Evolutionary conservation across 2,329 filamentous ascomycete genomes (phyloP).

Genomic region (Botrytis sinoallii): DNA sequence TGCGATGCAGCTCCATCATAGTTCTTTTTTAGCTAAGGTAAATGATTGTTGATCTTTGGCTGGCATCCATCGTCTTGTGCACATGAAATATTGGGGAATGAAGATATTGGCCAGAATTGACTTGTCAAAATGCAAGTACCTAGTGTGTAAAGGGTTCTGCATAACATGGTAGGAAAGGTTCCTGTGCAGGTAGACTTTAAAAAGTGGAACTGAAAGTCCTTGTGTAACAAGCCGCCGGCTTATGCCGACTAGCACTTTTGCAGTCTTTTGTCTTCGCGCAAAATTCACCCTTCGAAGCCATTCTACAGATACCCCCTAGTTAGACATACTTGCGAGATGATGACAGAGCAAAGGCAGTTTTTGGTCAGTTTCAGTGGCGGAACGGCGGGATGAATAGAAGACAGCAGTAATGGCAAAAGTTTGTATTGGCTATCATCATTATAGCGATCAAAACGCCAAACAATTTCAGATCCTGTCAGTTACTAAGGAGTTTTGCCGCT

Average conservation of each 20-base stretch:
- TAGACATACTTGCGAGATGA: background rate
- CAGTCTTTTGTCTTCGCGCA: background rate
- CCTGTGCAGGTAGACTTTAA: background rate
- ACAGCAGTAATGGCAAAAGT: background rate
- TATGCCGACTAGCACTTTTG: background rate
- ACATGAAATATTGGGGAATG: background rate
- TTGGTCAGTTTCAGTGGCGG: background rate
- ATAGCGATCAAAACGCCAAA: background rate
- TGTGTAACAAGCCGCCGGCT: background rate
- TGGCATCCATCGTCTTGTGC: background rate
- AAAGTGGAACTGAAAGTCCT: background rate
- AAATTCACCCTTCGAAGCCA: background rate
- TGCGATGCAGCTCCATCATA: no score
- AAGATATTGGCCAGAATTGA: background rate
- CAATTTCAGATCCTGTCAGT: background rate
- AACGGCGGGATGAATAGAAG: no score
- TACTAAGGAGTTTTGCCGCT: background rate
- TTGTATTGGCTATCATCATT: no score
- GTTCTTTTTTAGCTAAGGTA: background rate
- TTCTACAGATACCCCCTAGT: no score
- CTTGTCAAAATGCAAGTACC: background rate
- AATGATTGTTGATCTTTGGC: background rate
- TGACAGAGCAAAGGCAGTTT: background rate
- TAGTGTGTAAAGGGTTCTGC: background rate
- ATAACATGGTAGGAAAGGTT: background rate